phyloP scores from a whole-genome alignment of 768 basidiomycete genomes.

The Rhodotorula diobovata region DNA sequence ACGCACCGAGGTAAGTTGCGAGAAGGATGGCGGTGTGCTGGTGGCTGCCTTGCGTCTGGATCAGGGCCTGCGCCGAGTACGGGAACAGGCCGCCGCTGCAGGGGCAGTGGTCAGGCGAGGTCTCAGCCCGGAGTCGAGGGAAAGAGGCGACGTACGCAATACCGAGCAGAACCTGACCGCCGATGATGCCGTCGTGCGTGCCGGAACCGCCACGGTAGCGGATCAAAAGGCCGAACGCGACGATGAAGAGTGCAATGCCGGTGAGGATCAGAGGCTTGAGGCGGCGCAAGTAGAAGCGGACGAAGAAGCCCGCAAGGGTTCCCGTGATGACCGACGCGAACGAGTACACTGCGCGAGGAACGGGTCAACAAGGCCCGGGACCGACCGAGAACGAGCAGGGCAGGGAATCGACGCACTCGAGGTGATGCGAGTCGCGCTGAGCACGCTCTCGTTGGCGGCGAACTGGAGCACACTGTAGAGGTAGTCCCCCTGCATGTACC shows the following conservation, averaged over 20 bases:
- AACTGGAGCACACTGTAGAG: constrained; percentile 45
- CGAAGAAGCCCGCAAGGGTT: constrained; percentile 42
- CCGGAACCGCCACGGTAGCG: constrained; percentile 37
- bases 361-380: background rate
- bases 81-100: constrained; percentile 37
- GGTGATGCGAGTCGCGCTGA: constrained; percentile 43
- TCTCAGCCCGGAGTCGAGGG: too few relatives aligned
- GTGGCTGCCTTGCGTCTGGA: constrained; percentile 42
- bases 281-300: constrained; percentile 41
- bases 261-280: constrained; percentile 45
- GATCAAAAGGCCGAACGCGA: constrained; percentile 45
- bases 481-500: constrained; percentile 32
- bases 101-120: background rate
- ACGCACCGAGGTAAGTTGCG: constrained; percentile 33
- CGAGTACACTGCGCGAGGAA: constrained; percentile 41
- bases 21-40: constrained; percentile 41
- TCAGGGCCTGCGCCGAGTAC: constrained; percentile 43
- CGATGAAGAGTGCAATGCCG: constrained; percentile 42
- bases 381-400: background rate
- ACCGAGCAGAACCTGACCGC: constrained; percentile 44
- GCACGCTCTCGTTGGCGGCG: constrained; percentile 42
- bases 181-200: constrained; percentile 39
- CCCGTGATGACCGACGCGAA: constrained; percentile 46
- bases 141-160: constrained; percentile 23
- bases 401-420: background rate